Conservation (phyloP, 352 stramenopile species). For the Pythium plurisporium region DNA sequence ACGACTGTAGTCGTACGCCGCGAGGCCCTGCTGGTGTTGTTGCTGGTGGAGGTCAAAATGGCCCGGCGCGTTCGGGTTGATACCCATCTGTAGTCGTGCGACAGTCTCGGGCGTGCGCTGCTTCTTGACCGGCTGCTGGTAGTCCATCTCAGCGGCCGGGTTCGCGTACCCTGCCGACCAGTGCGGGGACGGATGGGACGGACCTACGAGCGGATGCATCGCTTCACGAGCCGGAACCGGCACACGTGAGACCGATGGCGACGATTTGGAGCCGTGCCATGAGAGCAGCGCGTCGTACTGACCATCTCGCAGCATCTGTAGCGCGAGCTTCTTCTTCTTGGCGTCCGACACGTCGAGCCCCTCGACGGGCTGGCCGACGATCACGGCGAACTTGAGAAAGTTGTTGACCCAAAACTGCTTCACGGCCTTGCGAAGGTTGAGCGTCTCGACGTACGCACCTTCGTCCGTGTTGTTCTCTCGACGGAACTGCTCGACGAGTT, state of each 20-base stretch:
- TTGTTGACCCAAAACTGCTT: slow-evolving; percentile 85
- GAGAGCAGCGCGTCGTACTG: slow-evolving; percentile 71
- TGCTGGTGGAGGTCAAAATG: slow-evolving; percentile 19
- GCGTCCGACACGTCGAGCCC: slow-evolving; percentile 71
- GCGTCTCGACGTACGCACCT: slow-evolving; percentile 60
- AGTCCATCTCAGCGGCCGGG: slow-evolving; percentile 2
- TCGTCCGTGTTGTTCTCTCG: slow-evolving; percentile 84
- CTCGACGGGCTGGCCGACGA: slow-evolving; percentile 67
- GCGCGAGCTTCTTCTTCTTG: slow-evolving; percentile 79
- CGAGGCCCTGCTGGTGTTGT: slow-evolving; percentile 1
- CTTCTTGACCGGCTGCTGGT: slow-evolving; percentile 21
- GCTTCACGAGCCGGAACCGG: background rate
- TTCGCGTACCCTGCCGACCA: slow-evolving; percentile 15
- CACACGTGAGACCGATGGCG: slow-evolving; percentile 21
- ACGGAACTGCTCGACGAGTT: slow-evolving; percentile 76
- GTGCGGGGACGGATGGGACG: slow-evolving; percentile 4
- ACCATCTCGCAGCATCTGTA: slow-evolving; percentile 72
- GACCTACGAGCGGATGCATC: slow-evolving; percentile 1
- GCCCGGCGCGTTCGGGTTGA: background rate
- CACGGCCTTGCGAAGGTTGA: slow-evolving; percentile 67
- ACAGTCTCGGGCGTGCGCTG: slow-evolving; percentile 25
- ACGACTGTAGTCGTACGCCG: slow-evolving; percentile 14
- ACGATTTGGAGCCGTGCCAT: slow-evolving; percentile 42
- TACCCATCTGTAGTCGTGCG: slow-evolving; percentile 15
- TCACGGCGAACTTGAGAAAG: slow-evolving; percentile 79